Evolutionary conservation across 2,329 filamentous ascomycete genomes (phyloP), one percentile per base, ranked within the genome.

Genomic region (Catunica adiposa): DNA sequence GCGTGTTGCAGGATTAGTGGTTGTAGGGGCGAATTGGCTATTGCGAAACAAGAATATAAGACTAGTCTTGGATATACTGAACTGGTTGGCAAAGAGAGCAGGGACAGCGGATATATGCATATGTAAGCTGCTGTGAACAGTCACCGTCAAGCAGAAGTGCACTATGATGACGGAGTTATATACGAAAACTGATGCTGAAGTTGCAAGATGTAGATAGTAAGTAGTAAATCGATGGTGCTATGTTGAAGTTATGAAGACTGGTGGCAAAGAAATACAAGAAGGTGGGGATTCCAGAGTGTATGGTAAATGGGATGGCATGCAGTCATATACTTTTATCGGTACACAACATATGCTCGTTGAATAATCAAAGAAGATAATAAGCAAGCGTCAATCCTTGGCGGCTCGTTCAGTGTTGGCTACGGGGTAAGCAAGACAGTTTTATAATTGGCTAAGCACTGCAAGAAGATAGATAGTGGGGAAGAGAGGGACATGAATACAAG

Each of bases 271-370:
- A 44, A 29, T n/a, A 42, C 46, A 51, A 7, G 50, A 40, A 17
- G 37, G 22, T 5, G 22, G 37, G 23, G 46, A 14, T n/a, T n/a
- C n/a, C 26, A 51, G 17, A 51, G 7, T 15, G 7, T 44, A 8
- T 44, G 9, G 11, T n/a, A 44, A 51, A 38, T 15, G 38, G 52
- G 52, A 54, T 54, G 22, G 22, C 38, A 31, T 54, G 37, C 38
- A 44, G 23, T 54, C 37, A 54, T 44, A 54, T 54, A 54, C 22
- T 46, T n/a, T 17, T 44, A 29, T n/a, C 4, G 26, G 20, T 29
- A 44, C 52, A 54, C 52, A 11, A 22, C 34, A 54, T 54, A 26
- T 44, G 22, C 1, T 17, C 38, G 20, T 44, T 9, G 48, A 51
- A 26, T 22, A 23, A 20, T 11, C n/a, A n/a, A 22, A n/a, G 20